phyloP scores from a whole-genome alignment of 306 rosid species.

The Purshia tridentata region DNA sequence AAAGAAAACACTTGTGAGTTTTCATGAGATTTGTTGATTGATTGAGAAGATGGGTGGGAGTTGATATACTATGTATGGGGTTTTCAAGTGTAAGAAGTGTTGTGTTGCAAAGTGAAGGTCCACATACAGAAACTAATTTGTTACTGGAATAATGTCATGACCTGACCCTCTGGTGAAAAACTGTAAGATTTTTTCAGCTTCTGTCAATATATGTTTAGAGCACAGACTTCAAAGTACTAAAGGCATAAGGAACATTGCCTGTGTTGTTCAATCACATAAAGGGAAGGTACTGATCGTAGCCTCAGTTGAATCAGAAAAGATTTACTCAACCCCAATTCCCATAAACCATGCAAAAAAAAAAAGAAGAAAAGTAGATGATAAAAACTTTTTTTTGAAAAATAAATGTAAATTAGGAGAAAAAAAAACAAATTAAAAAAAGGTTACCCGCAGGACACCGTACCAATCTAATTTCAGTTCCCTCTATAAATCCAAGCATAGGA shows the following conservation, averaged over 20 bases:
- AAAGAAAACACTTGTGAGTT: not conserved
- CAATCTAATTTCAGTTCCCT: conserved; percentile 29
- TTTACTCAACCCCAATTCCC: conserved; percentile 28
- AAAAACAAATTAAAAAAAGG: not conserved
- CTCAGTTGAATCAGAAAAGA: conserved; percentile 50
- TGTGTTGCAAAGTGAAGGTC: conserved; percentile 26
- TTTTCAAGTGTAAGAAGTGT: conserved; percentile 25
- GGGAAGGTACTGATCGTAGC: conserved; percentile 45
- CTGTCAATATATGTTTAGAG: conserved; percentile 40
- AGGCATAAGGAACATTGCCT: conserved; percentile 82
- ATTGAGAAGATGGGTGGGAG: conserved; percentile 1
- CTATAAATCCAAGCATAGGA: conserved; percentile 46
- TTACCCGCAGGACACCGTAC: not conserved
- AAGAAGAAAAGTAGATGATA: not conserved
- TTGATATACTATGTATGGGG: conserved; percentile 41
- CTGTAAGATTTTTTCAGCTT: conserved; percentile 42
- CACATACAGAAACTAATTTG: conserved; percentile 22
- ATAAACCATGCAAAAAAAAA: conserved; percentile 45
- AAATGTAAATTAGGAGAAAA: not conserved
- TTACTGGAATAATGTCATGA: conserved; percentile 19
- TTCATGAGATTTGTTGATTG: conserved; percentile 16
- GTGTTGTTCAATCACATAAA: conserved; percentile 76
- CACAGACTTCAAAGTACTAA: conserved; percentile 73
- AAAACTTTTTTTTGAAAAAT: conserved; percentile 1
- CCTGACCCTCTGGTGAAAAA: conserved; percentile 40